Conservation (phyloP, 2,329 filamentous ascomycete species). For the Podosphaera fusca region DNA sequence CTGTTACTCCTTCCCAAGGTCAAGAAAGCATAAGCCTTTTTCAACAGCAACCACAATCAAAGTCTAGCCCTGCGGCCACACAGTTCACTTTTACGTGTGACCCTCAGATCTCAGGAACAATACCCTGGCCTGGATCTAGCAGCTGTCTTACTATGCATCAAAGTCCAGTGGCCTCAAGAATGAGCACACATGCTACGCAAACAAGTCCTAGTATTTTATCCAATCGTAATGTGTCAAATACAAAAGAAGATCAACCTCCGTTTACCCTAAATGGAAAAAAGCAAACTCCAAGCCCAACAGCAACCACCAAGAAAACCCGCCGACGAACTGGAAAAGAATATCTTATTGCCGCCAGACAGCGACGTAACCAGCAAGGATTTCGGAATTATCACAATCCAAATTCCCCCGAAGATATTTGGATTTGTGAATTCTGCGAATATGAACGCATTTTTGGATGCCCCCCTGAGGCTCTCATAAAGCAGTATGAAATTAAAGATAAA, state of each 20-base stretch:
- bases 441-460: constrained; percentile 82
- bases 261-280: constrained; percentile 16
- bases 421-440: constrained; percentile 97
- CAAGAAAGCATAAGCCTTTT: constrained; percentile 63
- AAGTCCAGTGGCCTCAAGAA: constrained; percentile 8
- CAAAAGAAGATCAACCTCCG: constrained; percentile 9
- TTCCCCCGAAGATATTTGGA: constrained; percentile 55
- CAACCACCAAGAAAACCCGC: constrained; percentile 38
- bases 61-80: constrained; percentile 45
- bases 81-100: constrained; percentile 96
- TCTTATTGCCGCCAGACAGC: constrained; percentile 48
- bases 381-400: constrained; percentile 56
- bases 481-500: constrained; percentile 87
- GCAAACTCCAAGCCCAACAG: constrained; percentile 15
- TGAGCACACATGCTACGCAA: constrained; percentile 16
- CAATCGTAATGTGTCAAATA: constrained; percentile 3
- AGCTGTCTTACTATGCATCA: constrained; percentile 8
- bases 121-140: constrained; percentile 43
- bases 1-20: constrained; percentile 31
- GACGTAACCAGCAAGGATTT: constrained; percentile 54
- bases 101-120: constrained; percentile 60
- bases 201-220: constrained; percentile 14
- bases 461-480: constrained; percentile 62
- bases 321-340: constrained; percentile 49
- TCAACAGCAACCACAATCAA: constrained; percentile 40